Base-by-base conservation (phyloP, 2,329 filamentous ascomycete species). In the Xylaria sp. region DNA sequence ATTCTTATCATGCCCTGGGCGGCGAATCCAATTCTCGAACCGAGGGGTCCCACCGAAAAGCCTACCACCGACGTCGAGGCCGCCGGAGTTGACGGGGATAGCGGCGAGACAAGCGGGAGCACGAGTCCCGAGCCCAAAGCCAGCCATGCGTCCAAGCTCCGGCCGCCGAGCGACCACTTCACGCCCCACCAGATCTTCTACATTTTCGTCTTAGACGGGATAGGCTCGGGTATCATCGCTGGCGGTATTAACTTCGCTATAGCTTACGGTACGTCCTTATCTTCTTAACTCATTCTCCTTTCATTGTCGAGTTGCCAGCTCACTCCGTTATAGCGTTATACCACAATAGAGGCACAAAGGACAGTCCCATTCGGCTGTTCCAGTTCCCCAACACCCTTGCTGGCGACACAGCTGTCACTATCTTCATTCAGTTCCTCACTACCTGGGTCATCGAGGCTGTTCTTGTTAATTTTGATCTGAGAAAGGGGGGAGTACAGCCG, bases 401-500 rank as follows among this genome's bases (percentile, higher is more conserved):
- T 17, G 83, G 80, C 62, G 86, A 88, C 74, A 82, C 82, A 2
- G 82, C 80, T 44, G 78, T 87, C 48, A 87, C 85, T n/a, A 80
- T 86, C 66, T 78, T 87, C 69, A 61, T 87, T 59, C 85, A 87
- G 74, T 82, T 79, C 71, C 74, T 84, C 69, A 77, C 86, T 56
- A 87, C 85, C 26, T 88, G 85, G 85, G 77, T 85, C 59, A 77
- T 85, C 49, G 84, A 87, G 73, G 77, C 81, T 42, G 66, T 81
- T 33, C 74, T 86, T n/a, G 84, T 87, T 31, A 82, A 82, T 71
- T 77, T 78, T 26, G 84, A 87, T 75, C 76, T 88, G 23, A 78
- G 76, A 26, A 77, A 77, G 40, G 82, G 83, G 40, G 79, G 77
- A 9, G 80, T 87, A 53, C 81, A 83, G 66, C 81, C 86, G 31